These are phyloP conservation scores for Hibiscus tridactylites DNA, from an alignment of 345 rosid species.

Conservation along the genomic window DNA sequence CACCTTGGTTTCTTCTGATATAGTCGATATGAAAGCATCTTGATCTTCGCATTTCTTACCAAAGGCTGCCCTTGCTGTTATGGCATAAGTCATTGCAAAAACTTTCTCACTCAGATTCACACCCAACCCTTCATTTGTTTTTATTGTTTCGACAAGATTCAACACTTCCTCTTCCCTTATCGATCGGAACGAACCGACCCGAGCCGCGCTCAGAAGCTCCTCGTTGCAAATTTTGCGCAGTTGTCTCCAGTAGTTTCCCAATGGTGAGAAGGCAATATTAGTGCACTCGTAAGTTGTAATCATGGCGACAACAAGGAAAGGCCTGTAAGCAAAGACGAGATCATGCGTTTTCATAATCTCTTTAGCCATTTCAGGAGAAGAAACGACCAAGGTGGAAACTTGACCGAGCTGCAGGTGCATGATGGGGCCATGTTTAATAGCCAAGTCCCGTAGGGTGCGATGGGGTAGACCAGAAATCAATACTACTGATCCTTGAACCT, in stretches of 20 bases:
- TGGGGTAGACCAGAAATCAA: too few relatives aligned
- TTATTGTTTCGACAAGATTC: neutral
- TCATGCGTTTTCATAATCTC: too few relatives aligned
- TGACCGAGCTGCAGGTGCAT: too few relatives aligned
- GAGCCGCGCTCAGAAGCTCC: constrained; percentile 1
- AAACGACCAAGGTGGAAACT: too few relatives aligned
- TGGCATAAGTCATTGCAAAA: neutral
- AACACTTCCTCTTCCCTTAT: neutral
- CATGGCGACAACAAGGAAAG: too few relatives aligned
- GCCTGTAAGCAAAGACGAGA: too few relatives aligned
- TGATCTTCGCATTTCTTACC: neutral
- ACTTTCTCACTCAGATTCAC: neutral
- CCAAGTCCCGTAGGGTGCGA: too few relatives aligned
- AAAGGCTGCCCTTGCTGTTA: neutral
- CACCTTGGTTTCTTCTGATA: neutral
- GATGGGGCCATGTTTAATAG: too few relatives aligned
- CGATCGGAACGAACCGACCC: neutral
- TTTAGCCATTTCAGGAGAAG: too few relatives aligned
- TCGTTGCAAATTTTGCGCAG: neutral
- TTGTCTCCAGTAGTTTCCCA: neutral
- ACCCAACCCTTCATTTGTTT: neutral
- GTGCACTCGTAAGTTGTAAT: too few relatives aligned
- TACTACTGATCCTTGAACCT: too few relatives aligned
- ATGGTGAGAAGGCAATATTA: neutral
- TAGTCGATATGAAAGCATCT: neutral